phyloP scores from a whole-genome alignment of 108 stramenopile species.

The Pseudonitzschia multiseries region DNA sequence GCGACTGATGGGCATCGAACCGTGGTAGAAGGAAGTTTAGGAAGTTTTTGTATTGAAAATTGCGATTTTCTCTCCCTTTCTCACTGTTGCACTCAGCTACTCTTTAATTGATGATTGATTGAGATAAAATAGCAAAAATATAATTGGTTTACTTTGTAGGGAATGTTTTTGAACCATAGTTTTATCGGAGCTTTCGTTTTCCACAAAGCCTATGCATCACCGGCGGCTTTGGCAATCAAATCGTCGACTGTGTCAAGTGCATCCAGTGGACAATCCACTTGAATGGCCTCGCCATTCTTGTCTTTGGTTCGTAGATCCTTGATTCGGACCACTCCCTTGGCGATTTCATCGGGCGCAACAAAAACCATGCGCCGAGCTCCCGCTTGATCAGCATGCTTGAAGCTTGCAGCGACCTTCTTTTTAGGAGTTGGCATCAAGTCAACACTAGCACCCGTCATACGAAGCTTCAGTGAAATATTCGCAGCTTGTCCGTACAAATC shows the following conservation, averaged over 20 bases:
- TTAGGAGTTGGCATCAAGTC: constrained; percentile 91
- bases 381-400: constrained; percentile 92
- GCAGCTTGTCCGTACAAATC: constrained; percentile 73
- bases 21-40: not conserved
- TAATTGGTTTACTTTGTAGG: not conserved
- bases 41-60: not conserved
- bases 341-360: constrained; percentile 88
- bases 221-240: constrained; percentile 34
- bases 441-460: constrained; percentile 71
- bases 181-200: not conserved
- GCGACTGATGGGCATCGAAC: constrained; percentile 6
- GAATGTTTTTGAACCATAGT: not conserved
- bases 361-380: constrained; percentile 86
- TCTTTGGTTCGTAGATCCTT: constrained; percentile 78
- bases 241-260: constrained; percentile 42
- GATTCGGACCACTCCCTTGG: constrained; percentile 76
- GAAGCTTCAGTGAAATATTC: constrained; percentile 63
- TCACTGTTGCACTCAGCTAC: no score
- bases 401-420: constrained; percentile 92
- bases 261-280: constrained; percentile 51
- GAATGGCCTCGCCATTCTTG: constrained; percentile 45
- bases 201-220: constrained; percentile 1
- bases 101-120: no score
- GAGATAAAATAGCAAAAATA: not conserved
- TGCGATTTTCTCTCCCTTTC: no score